These are phyloP conservation scores for Apium graveolens DNA, from an alignment of 129 eudicot genomes.

Conservation along the genomic window DNA sequence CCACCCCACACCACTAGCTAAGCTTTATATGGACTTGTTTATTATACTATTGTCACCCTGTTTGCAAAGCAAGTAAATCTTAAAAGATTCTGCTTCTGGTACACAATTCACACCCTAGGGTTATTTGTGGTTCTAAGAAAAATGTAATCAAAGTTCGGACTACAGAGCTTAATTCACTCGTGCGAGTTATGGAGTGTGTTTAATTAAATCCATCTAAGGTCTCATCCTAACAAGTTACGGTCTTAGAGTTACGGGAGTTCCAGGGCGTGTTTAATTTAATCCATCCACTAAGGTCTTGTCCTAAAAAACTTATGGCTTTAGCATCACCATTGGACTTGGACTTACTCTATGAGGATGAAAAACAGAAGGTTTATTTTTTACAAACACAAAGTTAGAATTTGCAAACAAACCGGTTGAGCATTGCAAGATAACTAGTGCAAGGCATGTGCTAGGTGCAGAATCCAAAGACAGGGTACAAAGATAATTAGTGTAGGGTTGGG, in stretches of 20 bases:
- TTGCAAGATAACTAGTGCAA: slow-evolving; percentile 5
- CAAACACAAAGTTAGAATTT: not conserved
- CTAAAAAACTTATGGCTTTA: too few species aligned
- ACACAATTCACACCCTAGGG: not conserved
- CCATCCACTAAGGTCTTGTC: too few species aligned
- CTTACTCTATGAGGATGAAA: too few species aligned
- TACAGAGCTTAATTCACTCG: not conserved
- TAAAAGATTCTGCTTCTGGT: not conserved
- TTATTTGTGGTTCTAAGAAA: not conserved
- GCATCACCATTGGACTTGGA: too few species aligned
- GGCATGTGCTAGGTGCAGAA: slow-evolving; percentile 13
- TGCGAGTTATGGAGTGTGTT: not conserved
- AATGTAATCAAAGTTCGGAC: not conserved
- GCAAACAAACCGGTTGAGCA: not conserved
- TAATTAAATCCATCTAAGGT: not conserved
- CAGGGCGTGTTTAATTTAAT: too few species aligned
- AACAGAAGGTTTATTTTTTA: not conserved
- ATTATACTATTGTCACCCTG: not conserved
- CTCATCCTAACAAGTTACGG: not conserved
- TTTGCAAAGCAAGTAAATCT: not conserved
- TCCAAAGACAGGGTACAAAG: not conserved
- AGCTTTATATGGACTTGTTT: not conserved
- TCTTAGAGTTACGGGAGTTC: not conserved
- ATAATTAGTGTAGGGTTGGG: slow-evolving; percentile 4
- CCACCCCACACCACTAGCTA: not conserved